Conservation (phyloP, 352 stramenopile species). For the Globisporangium ultimum region DNA sequence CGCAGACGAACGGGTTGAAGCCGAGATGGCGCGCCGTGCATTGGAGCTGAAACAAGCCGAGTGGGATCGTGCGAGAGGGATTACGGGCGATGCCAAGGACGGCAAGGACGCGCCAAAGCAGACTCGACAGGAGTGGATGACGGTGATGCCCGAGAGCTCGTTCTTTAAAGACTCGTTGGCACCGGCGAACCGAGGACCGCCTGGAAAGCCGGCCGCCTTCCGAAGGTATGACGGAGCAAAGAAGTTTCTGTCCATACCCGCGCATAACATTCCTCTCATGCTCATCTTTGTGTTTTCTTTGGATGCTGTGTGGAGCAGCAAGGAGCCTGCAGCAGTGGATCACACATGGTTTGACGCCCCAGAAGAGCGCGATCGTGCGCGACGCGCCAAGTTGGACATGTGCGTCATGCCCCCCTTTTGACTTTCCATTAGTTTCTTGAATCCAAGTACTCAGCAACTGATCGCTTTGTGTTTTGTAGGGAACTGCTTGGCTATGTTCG, state of each 20-base stretch:
- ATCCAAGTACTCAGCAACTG: too few relatives aligned
- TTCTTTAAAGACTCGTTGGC: slow-evolving; percentile 76
- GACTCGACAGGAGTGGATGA: slow-evolving; percentile 81
- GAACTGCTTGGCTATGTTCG: slow-evolving; percentile 81
- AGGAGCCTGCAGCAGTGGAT: slow-evolving; percentile 70
- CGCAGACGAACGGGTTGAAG: slow-evolving; percentile 65
- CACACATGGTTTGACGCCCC: slow-evolving; percentile 80
- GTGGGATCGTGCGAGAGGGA: slow-evolving; percentile 44
- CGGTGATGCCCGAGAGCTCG: slow-evolving; percentile 73
- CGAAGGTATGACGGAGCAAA: slow-evolving; percentile 27
- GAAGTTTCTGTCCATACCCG: neutral
- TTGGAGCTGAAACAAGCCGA: slow-evolving; percentile 59
- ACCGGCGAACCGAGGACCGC: slow-evolving; percentile 30
- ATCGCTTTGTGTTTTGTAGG: slow-evolving; percentile 19
- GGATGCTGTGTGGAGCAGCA: slow-evolving; percentile 26
- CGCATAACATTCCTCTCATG: neutral
- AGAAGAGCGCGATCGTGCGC: slow-evolving; percentile 75
- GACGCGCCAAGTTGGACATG: slow-evolving; percentile 82
- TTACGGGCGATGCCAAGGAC: slow-evolving; percentile 5
- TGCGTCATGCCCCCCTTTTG: slow-evolving; percentile 19
- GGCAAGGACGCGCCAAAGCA: slow-evolving; percentile 13
- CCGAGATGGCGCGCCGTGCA: slow-evolving; percentile 61
- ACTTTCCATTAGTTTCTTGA: neutral
- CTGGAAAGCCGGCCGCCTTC: slow-evolving; percentile 61
- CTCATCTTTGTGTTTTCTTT: slow-evolving; percentile 7